Conservation (phyloP, 2,329 filamentous ascomycete species). For the Colletotrichum sansevieriae region DNA sequence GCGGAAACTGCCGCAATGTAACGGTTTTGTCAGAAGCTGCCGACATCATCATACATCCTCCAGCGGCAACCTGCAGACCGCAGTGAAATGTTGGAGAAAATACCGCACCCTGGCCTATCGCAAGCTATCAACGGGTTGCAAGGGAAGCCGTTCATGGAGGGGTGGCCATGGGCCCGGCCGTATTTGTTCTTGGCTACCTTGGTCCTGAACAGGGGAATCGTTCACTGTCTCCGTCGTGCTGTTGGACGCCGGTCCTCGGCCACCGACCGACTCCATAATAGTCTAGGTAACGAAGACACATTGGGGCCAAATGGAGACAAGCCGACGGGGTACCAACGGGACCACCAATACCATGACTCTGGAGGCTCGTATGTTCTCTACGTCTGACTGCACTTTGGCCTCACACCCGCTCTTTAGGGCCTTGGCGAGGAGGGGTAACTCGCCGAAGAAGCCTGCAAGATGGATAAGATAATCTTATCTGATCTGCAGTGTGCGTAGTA, state of each 20-base stretch:
- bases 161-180: neutral
- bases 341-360: neutral
- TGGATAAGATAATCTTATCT: constrained; percentile 51
- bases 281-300: neutral
- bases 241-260: too few relatives aligned
- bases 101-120: constrained; percentile 33
- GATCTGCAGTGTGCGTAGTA: constrained; percentile 41
- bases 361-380: constrained; percentile 7
- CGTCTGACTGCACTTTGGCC: constrained; percentile 8
- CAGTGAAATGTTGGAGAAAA: constrained; percentile 28
- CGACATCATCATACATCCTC: constrained; percentile 31
- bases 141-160: neutral
- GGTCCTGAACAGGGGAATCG: neutral
- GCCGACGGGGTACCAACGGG: constrained; percentile 5
- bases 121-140: constrained; percentile 31
- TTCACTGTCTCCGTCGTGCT: neutral
- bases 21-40: neutral
- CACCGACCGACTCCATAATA: too few relatives aligned
- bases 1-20: constrained; percentile 18
- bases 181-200: neutral
- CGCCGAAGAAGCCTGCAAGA: constrained; percentile 41
- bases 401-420: neutral
- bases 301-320: constrained; percentile 17
- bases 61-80: constrained; percentile 21
- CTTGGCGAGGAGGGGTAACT: constrained; percentile 36